These are phyloP conservation scores for Gossypium laxum DNA, from an alignment of 441 rosid genomes.

Conservation along the genomic window DNA sequence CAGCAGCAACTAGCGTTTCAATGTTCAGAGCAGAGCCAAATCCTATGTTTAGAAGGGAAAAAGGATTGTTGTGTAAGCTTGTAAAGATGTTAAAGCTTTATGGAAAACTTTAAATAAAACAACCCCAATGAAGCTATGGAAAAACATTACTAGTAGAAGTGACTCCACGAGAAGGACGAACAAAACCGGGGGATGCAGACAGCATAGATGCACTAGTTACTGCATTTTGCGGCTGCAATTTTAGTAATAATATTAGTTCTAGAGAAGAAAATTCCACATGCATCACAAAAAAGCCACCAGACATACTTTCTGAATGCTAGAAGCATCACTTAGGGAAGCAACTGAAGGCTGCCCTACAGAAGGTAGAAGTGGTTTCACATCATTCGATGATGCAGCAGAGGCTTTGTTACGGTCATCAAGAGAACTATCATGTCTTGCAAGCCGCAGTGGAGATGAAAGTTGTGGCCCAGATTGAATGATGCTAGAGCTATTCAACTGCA, in stretches of 20 bases:
- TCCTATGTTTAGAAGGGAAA: constrained; percentile 31
- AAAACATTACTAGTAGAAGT: constrained; percentile 66
- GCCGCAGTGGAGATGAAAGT: constrained; percentile 37
- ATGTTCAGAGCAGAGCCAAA: constrained; percentile 97
- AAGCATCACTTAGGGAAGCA: constrained; percentile 38
- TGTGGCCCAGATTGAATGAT: constrained; percentile 39
- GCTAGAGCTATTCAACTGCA: constrained; percentile 41
- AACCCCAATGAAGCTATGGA: not conserved
- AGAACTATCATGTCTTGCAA: constrained; percentile 51
- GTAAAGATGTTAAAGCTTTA: not conserved
- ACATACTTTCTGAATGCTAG: constrained; percentile 54
- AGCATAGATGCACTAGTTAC: constrained; percentile 33
- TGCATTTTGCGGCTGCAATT: constrained; percentile 33
- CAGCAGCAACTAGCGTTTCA: constrained; percentile 96
- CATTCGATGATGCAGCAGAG: constrained; percentile 32
- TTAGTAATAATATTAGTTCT: constrained; percentile 5
- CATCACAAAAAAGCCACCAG: not conserved
- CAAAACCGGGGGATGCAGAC: constrained; percentile 51
- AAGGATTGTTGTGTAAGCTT: not conserved
- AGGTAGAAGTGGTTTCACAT: constrained; percentile 41
- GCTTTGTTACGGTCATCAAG: constrained; percentile 47
- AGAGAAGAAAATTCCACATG: not conserved
- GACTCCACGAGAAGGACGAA: constrained; percentile 58
- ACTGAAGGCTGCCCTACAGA: constrained; percentile 33
- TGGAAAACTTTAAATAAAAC: not conserved